Conservation (phyloP, 1,284 basidiomycete genomes). For the Sanghuangporus baumii region DNA sequence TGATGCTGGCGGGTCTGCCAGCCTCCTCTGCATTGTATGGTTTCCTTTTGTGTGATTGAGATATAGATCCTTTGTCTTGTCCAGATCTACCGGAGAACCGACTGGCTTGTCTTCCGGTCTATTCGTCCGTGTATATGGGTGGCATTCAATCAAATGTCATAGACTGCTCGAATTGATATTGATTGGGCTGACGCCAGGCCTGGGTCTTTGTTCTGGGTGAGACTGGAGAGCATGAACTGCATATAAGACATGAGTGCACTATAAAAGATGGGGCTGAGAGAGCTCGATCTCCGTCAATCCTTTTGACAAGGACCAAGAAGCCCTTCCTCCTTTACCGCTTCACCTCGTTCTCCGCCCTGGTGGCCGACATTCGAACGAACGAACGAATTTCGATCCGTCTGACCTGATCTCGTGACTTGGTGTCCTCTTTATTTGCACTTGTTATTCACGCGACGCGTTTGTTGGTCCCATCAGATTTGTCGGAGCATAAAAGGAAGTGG, state of each 20-base stretch:
- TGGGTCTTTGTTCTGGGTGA: not conserved
- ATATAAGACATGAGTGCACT: not conserved
- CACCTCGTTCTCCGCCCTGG: conserved; percentile 8
- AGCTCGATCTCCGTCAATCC: not conserved
- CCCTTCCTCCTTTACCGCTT: not conserved
- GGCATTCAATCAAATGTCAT: too few relatives aligned
- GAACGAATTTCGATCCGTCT: not conserved
- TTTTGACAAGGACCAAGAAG: conserved; percentile 14
- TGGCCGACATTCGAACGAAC: not conserved
- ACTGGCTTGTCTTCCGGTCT: too few relatives aligned
- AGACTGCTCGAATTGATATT: too few relatives aligned
- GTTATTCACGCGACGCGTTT: conserved; percentile 15
- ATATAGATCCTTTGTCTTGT: too few relatives aligned
- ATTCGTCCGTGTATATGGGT: too few relatives aligned
- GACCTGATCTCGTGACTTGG: not conserved
- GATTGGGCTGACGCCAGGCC: not conserved
- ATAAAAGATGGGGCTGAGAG: not conserved
- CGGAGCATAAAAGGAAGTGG: conserved; percentile 13
- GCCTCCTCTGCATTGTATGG: not conserved
- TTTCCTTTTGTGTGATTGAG: too few relatives aligned
- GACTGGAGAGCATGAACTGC: not conserved
- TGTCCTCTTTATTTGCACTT: not conserved
- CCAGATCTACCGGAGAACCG: too few relatives aligned
- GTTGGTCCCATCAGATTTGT: conserved; percentile 3
- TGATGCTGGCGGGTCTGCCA: not conserved